These are phyloP conservation scores for Phytophthora tentaculata DNA, from an alignment of 352 stramenopile genomes.

Conservation along the genomic window DNA sequence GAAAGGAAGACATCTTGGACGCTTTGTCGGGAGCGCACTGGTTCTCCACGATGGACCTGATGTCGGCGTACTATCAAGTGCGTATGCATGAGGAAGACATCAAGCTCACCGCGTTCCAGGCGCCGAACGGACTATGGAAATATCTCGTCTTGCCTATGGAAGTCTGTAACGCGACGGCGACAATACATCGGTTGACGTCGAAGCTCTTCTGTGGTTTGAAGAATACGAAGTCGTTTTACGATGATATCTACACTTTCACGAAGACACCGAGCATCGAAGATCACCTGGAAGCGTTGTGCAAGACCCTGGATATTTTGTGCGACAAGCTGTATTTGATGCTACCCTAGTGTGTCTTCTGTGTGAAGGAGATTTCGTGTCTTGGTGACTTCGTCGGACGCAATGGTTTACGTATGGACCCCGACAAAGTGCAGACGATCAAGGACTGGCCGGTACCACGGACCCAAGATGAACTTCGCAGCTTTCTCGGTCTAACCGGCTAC, in stretches of 20 bases:
- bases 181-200: slow-evolving; percentile 8
- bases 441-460: slow-evolving; percentile 5
- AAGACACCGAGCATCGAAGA: slow-evolving; percentile 1
- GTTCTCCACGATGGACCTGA: slow-evolving; percentile 1
- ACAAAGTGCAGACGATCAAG: slow-evolving; percentile 16
- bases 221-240: slow-evolving; percentile 9
- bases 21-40: not conserved
- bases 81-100: not conserved
- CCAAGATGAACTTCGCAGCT: slow-evolving; percentile 5
- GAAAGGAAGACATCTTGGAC: not conserved
- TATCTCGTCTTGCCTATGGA: slow-evolving; percentile 11
- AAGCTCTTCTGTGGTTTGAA: slow-evolving; percentile 1
- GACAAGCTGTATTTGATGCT: slow-evolving; percentile 14
- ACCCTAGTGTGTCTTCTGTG: slow-evolving; percentile 12
- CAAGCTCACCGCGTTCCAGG: not conserved
- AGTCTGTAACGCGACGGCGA: slow-evolving; percentile 7
- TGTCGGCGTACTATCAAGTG: not conserved
- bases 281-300: slow-evolving; percentile 1
- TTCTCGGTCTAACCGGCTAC: slow-evolving; percentile 3
- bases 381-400: slow-evolving; percentile 7
- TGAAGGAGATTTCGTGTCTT: slow-evolving; percentile 1
- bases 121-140: slow-evolving; percentile 13
- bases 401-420: slow-evolving; percentile 4
- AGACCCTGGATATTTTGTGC: slow-evolving; percentile 5
- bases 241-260: slow-evolving; percentile 11